Percentiles rank a stretch among this genome's conserved stretches.
These are phyloP conservation scores for Scheffersomyces segobiensis DNA, from an alignment of 1,139 yeast species.

Conservation along the genomic window DNA sequence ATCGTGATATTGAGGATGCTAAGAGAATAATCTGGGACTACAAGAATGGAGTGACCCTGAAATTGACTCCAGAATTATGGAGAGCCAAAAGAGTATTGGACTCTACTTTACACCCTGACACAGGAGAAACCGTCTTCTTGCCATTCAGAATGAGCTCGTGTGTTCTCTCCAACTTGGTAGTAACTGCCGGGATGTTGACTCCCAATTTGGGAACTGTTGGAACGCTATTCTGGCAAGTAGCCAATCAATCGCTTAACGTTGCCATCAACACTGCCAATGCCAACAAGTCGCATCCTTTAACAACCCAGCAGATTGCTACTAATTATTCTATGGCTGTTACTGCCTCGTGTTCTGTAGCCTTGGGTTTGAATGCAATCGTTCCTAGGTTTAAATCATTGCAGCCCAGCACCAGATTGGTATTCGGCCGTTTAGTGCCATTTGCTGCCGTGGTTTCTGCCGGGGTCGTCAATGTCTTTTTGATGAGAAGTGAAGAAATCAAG, in stretches of 20 bases:
- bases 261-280: conserved; percentile 97
- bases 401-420: conserved; percentile 67
- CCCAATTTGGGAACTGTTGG: conserved; percentile 90
- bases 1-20: conserved; percentile 63
- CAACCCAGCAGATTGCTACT: conserved; percentile 71
- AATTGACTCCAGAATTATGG: conserved; percentile 86
- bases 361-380: conserved; percentile 86
- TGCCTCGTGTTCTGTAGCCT: conserved; percentile 93
- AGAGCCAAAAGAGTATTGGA: conserved; percentile 81
- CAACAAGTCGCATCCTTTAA: conserved; percentile 88
- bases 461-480: conserved; percentile 85
- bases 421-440: conserved; percentile 90
- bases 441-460: conserved; percentile 99
- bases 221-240: conserved; percentile 94
- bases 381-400: conserved; percentile 70
- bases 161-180: conserved; percentile 89
- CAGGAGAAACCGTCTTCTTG: conserved; percentile 85
- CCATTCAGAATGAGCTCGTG: conserved; percentile 98
- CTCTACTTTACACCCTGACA: conserved; percentile 91
- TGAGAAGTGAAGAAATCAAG: conserved; percentile 92
- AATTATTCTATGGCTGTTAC: conserved; percentile 87
- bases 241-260: conserved; percentile 93
- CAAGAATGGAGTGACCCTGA: conserved; percentile 60
- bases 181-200: conserved; percentile 96
- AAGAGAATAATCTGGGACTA: conserved; percentile 68